Percentiles rank a stretch among this genome's conserved stretches.
Evolutionary conservation across 2,329 filamentous ascomycete species (phyloP).

Genomic region (Fusarium sacchari): DNA sequence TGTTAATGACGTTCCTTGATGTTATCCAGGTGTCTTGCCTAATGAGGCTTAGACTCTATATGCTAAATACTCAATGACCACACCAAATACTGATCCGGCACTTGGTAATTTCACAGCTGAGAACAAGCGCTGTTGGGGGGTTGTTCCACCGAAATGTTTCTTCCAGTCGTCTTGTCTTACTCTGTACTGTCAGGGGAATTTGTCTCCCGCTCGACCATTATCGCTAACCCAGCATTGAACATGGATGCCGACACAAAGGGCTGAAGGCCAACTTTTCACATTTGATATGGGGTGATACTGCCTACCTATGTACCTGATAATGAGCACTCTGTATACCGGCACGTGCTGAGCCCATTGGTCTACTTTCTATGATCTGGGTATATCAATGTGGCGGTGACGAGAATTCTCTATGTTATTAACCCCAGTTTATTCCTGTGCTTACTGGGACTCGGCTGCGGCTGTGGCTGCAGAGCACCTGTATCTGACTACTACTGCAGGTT

Average conservation of each 20-base stretch:
- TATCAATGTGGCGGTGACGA: conserved; percentile 7
- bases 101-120: conserved; percentile 36
- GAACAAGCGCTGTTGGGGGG: neutral
- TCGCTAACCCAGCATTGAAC: neutral
- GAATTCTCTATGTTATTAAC: conserved; percentile 11
- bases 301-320: no score
- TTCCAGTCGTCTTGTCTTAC: neutral
- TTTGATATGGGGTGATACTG: conserved; percentile 5
- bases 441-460: conserved; percentile 13
- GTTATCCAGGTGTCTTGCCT: conserved; percentile 20
- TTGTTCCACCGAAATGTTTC: neutral
- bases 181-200: neutral
- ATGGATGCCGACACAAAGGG: neutral
- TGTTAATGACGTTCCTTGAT: conserved; percentile 22
- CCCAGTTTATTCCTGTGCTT: conserved; percentile 5
- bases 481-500: neutral
- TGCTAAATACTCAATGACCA: conserved; percentile 2
- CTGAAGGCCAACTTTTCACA: neutral
- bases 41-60: conserved; percentile 27
- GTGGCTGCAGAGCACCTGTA: conserved; percentile 4
- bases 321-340: conserved; percentile 8
- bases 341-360: conserved; percentile 31
- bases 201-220: neutral
- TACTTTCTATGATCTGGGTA: conserved; percentile 1
- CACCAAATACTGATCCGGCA: conserved; percentile 18